Base-by-base conservation (phyloP, 495 filamentous ascomycete genomes). In the Wilcoxina mikolae region DNA sequence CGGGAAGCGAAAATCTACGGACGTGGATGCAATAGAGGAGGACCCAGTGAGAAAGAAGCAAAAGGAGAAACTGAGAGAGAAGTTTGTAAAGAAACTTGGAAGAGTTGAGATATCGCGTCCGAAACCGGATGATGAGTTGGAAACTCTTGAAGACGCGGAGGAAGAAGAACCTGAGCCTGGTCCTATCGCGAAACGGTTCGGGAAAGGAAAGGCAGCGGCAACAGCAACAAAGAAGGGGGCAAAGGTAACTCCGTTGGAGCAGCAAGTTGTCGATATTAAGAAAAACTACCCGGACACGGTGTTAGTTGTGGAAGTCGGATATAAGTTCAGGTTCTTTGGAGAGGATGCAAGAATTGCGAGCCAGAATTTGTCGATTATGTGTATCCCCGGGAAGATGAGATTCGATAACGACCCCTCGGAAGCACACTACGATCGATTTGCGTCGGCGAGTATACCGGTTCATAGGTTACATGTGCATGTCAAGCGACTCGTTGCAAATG, bases 241-340 rank as follows among this genome's bases (percentile, higher is more conserved):
- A 24, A 95, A 95, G 63, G 77, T 99, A 45, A 99, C 93, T 3
- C 91, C 91, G 0, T 81, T 99, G 81, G 91, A 95, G 66, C 79
- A 83, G 45, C 91, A 96, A 59, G 79, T 93, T 31, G 74, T 98
- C 12, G 87, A 95, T 18, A 94, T 98, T 60, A 98, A 98, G 71
- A 75, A 79, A 52, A 85, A 89, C 58, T 77, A 96, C 66, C 81
- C 87, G 73, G 89, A 95, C 61, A 90, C 89, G 0, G 54, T 96
- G 7, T 69, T 99, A 35, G 79, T 95, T 2, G 78, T 95, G 18
- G 88, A 99, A 62, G 91, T 99, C 3, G 91, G 91, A 25, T 99
- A 99, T 67, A 99, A 99, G 67, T 99, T 91, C 71, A 78, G 82
- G 39, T 95, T 99, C 72, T 94, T 94, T 62, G 91, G 93, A n/a